Base-by-base conservation (phyloP, 352 stramenopile genomes). In the Globisporangium nodosum region DNA sequence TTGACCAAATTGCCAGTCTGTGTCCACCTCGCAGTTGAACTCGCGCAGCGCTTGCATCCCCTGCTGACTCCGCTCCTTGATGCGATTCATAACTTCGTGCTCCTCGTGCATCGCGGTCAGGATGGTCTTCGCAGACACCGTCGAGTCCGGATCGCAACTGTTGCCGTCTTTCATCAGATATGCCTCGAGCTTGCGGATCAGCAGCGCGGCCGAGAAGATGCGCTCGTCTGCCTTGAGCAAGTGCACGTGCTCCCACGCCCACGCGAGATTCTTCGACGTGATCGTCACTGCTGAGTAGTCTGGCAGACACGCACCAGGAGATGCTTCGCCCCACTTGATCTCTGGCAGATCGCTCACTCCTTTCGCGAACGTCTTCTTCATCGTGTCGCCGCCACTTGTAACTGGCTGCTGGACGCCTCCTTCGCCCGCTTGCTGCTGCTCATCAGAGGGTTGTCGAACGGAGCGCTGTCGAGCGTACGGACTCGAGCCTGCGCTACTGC, bases 1-100 rank as follows among this genome's bases (percentile, higher is more conserved):
- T 49, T 94, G 84, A 0, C 71, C 84, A 61, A 91, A 89, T 39
- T 85, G 72, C 84, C 84, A 94, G 12, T 89, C 78, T 7, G 74
- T 73, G 6, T 75, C 71, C 37, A 85, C 71, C 54, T 84, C 77
- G 39, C 66, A 63, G 52, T 74, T 87, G 62, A 94, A 94, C 35
- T 94, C 84, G 31, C 80, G 77, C 3, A 94, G 54, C 1, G 82
- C 80, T 18, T 59, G 61, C 12, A 81, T 61, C 2, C 81, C 81
- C 48, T 76, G 61, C 35, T 71, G 58, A 18, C 70, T 72, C 6
- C 79, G 74, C 20, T 77, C 63, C 58, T 89, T 87, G 51, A 90
- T 81, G 35, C 77, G 56, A 1, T 71, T 58, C 31, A 92, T 55
- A 39, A 76, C 66, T 16, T 81, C 76, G 2, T 57, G 64, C 12